Evolutionary conservation across 306 rosid genomes (phyloP), one percentile per base, ranked within the genome.

Genomic region (Gastrolobium bilobum): DNA sequence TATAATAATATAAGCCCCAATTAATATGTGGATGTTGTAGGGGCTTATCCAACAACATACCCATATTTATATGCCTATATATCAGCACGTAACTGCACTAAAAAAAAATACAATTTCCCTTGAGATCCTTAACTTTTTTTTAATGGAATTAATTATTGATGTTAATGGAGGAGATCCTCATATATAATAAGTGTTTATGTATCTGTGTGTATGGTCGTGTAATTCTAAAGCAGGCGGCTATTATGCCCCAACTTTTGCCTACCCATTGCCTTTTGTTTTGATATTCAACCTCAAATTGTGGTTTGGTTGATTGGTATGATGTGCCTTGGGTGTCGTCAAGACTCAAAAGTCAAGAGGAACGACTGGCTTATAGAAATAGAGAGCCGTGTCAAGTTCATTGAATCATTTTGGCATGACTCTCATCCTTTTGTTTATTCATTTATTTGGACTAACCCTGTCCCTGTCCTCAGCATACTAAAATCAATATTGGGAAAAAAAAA

Each of bases 201-300:
- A 59, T 76, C 3, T 35, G 54, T 11, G 15, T 62, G 35, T 30
- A 4, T 5, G 67, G 83, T 69, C 42, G 4, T 65, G 71, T 37
- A 42, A 61, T 68, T 79, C 57, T 54, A 71, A 79, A 78, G 73
- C 74, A 47, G 57, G 68, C 58, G 37, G 57, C 80, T 60, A 68
- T 3, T 63, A 26, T 79, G 84, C 84, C 66, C 89, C 82, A 79
- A 85, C 84, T 82, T 86, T 77, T 75, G 84, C 59, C 69, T 54
- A 82, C 63, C 38, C 65, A 8, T 73, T 40, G 50, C 3, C 14
- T 79, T 69, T 73, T 72, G 64, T 34, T 81, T 75, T 60, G 37
- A 52, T 38, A 7, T 48, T 2, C 54, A 75, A 44, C 50, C 46
- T 61, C 26, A 51, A 30, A 71, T 46, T 35, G 63, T 52, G 60